Percentiles rank a stretch among this genome's conserved stretches.
These are phyloP conservation scores for Colletotrichum orbiculare DNA, from an alignment of 2,329 filamentous ascomycete genomes.

Conservation along the genomic window DNA sequence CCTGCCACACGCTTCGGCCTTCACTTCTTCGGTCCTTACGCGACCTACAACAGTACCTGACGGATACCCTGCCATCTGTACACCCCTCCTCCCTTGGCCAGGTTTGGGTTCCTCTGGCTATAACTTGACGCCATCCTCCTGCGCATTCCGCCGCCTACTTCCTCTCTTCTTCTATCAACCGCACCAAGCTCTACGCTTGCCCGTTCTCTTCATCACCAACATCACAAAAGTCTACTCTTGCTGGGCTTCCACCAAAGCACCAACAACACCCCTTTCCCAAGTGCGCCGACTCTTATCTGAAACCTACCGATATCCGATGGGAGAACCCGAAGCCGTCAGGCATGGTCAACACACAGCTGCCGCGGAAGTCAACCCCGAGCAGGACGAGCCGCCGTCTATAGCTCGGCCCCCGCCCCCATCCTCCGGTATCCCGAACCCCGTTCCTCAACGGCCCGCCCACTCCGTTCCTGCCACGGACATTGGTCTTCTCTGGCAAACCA, in stretches of 20 bases:
- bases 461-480: slow-evolving; percentile 41
- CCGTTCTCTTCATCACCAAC: slow-evolving; percentile 18
- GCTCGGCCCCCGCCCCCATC: slow-evolving; percentile 29
- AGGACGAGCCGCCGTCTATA: slow-evolving; percentile 39
- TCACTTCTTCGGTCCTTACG: slow-evolving; percentile 34
- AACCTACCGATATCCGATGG: slow-evolving; percentile 39
- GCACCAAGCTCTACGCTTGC: slow-evolving; percentile 33
- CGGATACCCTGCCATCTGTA: slow-evolving; percentile 8
- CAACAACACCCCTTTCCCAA: slow-evolving; percentile 13
- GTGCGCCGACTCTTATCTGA: slow-evolving; percentile 27
- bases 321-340: slow-evolving; percentile 39
- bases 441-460: slow-evolving; percentile 41
- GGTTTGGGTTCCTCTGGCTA: slow-evolving; percentile 13
- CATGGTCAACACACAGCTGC: slow-evolving; percentile 39
- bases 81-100: slow-evolving; percentile 29
- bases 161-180: slow-evolving; percentile 24
- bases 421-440: slow-evolving; percentile 19
- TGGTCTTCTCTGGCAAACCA: slow-evolving; percentile 52
- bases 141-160: not conserved
- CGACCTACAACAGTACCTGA: slow-evolving; percentile 10
- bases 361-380: slow-evolving; percentile 39
- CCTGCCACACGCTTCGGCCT: slow-evolving; percentile 18
- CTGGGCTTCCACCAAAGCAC: slow-evolving; percentile 33
- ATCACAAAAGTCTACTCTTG: slow-evolving; percentile 3
- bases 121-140: slow-evolving; percentile 34